phyloP scores from a whole-genome alignment of 495 filamentous ascomycete species.

The Pseudevernia furfuracea region DNA sequence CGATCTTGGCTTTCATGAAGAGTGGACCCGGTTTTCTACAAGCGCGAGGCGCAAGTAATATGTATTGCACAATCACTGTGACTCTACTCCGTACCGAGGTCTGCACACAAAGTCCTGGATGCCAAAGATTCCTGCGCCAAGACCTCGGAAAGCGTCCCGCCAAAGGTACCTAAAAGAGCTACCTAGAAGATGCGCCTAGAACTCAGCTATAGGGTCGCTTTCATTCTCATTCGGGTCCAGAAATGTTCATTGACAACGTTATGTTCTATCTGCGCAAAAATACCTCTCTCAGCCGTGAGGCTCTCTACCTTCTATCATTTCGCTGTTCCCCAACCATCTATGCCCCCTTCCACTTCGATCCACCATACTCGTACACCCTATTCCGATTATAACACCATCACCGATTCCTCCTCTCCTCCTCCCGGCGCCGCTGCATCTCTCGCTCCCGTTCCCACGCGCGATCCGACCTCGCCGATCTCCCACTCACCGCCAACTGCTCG shows the following conservation, averaged over 20 bases:
- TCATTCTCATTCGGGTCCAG: no score
- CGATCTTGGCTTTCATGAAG: not conserved
- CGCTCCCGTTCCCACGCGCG: not conserved
- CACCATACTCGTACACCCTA: not conserved
- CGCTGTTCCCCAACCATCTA: no score
- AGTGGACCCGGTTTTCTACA: not conserved
- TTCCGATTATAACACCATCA: not conserved
- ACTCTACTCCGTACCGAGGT: no score
- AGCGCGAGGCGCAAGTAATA: not conserved
- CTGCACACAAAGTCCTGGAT: no score
- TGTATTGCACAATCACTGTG: not conserved
- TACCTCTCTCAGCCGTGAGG: not conserved
- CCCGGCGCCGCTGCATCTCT: not conserved
- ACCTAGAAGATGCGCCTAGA: no score
- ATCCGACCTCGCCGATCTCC: not conserved
- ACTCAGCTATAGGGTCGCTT: no score
- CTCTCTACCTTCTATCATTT: not conserved
- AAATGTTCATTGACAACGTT: no score
- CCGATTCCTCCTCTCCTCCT: not conserved
- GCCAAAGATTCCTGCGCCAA: no score
- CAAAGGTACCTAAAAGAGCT: no score
- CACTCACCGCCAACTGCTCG: not conserved
- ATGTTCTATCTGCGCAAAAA: not conserved
- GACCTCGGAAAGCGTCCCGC: no score
- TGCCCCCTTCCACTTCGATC: not conserved